Evolutionary conservation across 2,329 filamentous ascomycete species (phyloP).

Genomic region (Corinectria fuckeliana): DNA sequence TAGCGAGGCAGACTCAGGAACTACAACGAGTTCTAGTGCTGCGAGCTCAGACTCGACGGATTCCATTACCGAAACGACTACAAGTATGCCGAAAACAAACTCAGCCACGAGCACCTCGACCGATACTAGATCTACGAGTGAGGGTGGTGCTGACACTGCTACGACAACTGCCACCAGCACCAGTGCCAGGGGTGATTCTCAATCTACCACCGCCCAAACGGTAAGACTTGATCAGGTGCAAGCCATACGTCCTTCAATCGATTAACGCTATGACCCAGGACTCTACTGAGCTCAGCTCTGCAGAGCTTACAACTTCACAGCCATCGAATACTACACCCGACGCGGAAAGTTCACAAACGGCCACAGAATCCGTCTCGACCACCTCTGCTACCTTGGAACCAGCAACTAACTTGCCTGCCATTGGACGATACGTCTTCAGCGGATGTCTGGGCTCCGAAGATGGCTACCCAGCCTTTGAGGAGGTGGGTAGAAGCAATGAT

Average conservation of each 20-base stretch:
- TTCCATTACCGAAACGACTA: too few relatives aligned
- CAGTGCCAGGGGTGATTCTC: background rate
- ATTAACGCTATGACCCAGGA: background rate
- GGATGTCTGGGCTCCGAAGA: background rate
- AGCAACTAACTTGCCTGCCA: background rate
- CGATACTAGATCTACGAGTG: too few relatives aligned
- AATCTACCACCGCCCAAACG: background rate
- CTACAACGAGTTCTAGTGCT: too few relatives aligned
- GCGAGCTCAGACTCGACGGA: too few relatives aligned
- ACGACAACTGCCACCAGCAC: background rate
- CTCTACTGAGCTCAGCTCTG: background rate
- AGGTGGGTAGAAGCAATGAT: background rate
- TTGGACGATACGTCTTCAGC: background rate
- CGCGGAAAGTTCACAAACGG: background rate
- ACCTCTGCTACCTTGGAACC: background rate
- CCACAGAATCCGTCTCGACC: background rate
- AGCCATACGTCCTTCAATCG: background rate
- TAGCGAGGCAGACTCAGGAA: too few relatives aligned
- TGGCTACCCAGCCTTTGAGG: background rate
- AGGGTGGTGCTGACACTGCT: background rate
- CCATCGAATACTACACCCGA: background rate
- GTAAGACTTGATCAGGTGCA: background rate
- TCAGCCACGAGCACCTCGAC: too few relatives aligned
- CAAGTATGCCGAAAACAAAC: too few relatives aligned
- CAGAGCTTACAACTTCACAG: background rate